These are phyloP conservation scores for Galeopsis tetrahit DNA, from an alignment of 257 asterid genomes.

Conservation along the genomic window DNA sequence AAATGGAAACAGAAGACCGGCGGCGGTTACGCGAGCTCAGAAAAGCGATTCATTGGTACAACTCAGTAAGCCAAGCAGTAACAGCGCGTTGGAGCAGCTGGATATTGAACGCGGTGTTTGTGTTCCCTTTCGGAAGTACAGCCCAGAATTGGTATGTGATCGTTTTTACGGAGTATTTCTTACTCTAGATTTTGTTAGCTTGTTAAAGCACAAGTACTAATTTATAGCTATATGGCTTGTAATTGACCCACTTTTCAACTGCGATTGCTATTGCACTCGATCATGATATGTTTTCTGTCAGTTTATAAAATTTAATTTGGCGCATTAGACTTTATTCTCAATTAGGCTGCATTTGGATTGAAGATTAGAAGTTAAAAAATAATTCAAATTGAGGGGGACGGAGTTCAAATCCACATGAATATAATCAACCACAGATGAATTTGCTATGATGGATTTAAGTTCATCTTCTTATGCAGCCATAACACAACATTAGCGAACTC, in stretches of 20 bases:
- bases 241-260: neutral
- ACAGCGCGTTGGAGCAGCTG: slow-evolving; percentile 81
- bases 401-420: neutral
- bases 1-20: slow-evolving; percentile 28
- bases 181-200: neutral
- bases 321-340: neutral
- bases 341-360: neutral
- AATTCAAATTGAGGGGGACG: neutral
- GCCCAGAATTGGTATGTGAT: slow-evolving; percentile 67
- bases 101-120: slow-evolving; percentile 94
- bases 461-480: neutral
- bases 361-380: neutral
- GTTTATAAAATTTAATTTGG: slow-evolving; percentile 1
- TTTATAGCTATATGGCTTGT: neutral
- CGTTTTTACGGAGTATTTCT: neutral
- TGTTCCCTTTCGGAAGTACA: slow-evolving; percentile 85
- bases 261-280: slow-evolving; percentile 10
- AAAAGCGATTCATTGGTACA: slow-evolving; percentile 40
- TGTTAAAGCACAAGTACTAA: slow-evolving; percentile 14
- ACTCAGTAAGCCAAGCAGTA: slow-evolving; percentile 40
- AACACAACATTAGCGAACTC: neutral
- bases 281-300: slow-evolving; percentile 9
- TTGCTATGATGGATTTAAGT: neutral
- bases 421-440: neutral
- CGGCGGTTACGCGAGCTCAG: slow-evolving; percentile 43